Evolutionary conservation across 768 basidiomycete genomes (phyloP), one percentile per base, ranked within the genome.

Genomic region (Chalciporus sphaerocephalus): DNA sequence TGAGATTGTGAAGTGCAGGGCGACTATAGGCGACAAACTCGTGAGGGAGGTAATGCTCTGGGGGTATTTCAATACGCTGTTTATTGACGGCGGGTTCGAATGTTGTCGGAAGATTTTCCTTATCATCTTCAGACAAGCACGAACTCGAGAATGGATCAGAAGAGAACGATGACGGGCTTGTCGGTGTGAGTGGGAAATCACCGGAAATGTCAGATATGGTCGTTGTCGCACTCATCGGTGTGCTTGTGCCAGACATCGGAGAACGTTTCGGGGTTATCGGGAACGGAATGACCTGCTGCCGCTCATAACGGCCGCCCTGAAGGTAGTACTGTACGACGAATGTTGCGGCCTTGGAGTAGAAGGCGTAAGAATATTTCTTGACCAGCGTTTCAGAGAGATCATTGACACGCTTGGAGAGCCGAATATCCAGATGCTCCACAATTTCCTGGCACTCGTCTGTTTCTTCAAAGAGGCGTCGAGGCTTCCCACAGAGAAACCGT

Each of bases 311-410:
- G 35, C 84, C 84, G 40, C 93, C 94, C 59, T 88, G 81, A 39
- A 97, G 82, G 64, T 98, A 99, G 69, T 83, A 92, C 64, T 97
- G 91, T 27, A 93, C 84, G 50, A 92, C 91, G 62, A 91, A 82
- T 18, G 87, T 92, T 18, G 95, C 93, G 1, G 93, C 92, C 70
- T 93, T 94, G 39, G 91, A 92, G 71, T 95, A 98, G 71, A 94
- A 96, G 34, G 86, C 85, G 57, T 91, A 93, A 5, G 94, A 94
- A 71, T 99, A 97, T 73, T 99, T 99, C 74, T 94, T 92, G 62
- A 97, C 83, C 59, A 97, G 74, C n/a, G 88, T 93, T 66, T 95
- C 88, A 11, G 95, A 97, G 24, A 99, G 78, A 53, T 90, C 87
- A 59, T 93, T 89, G 71, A 95, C 85, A 61, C 91, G 83, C 62